Percentiles rank a stretch among this genome's conserved stretches.
Evolutionary conservation across 106 monocot species (phyloP).

Genomic region (Hemerocallis citrina): DNA sequence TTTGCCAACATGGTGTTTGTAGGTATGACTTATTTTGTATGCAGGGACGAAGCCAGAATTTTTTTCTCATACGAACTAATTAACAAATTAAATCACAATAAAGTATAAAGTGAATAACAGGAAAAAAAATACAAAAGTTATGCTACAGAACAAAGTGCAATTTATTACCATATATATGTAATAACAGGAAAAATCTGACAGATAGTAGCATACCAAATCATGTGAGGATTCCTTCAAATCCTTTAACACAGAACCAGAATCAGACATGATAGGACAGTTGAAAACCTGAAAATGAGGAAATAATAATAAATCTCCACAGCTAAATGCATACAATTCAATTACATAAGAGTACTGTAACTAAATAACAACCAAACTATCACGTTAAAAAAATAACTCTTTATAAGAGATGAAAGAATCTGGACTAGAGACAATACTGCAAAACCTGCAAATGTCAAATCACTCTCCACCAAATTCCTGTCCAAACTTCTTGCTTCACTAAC

Average conservation of each 20-base stretch:
- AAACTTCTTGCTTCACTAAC: conserved; percentile 25
- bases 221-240: conserved; percentile 66
- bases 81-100: not conserved
- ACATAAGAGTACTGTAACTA: not conserved
- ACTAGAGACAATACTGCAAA: conserved; percentile 13
- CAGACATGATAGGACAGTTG: conserved; percentile 71
- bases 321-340: not conserved
- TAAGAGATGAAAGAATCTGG: not conserved
- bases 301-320: not conserved
- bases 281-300: conserved; percentile 49
- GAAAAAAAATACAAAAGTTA: not conserved
- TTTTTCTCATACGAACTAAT: not conserved
- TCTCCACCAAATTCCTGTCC: conserved; percentile 25
- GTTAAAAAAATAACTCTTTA: not conserved
- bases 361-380: not conserved
- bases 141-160: not conserved
- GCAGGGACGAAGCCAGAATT: not conserved
- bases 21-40: not conserved
- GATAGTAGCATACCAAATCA: conserved; percentile 48
- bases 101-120: too few species aligned
- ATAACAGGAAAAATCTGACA: too few species aligned
- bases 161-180: too few species aligned
- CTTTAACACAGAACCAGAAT: conserved; percentile 51
- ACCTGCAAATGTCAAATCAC: conserved; percentile 21
- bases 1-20: not conserved